A percentile compares a stretch with the other conserved stretches of the same genome.
These are phyloP conservation scores for Termitomyces sp. DNA, from an alignment of 1,284 basidiomycete genomes.

Conservation along the genomic window DNA sequence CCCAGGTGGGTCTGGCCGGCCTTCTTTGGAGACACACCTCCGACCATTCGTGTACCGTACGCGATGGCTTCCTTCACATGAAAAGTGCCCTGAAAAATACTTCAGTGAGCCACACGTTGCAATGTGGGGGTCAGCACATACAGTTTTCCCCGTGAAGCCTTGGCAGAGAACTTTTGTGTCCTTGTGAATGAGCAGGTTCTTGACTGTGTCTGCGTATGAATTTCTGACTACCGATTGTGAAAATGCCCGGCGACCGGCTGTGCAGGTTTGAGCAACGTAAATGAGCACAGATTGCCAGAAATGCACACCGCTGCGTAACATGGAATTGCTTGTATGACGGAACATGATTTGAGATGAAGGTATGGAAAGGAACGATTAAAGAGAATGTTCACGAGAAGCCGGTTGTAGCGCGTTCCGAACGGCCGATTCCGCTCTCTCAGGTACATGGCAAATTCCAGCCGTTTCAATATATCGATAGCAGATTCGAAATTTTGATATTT, in stretches of 20 bases:
- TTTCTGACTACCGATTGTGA: slow-evolving; percentile 67
- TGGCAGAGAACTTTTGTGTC: slow-evolving; percentile 94
- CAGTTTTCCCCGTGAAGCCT: slow-evolving; percentile 97
- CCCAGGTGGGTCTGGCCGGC: slow-evolving; percentile 95
- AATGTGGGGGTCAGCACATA: slow-evolving; percentile 31
- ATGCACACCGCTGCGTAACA: slow-evolving; percentile 46
- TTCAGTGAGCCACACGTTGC: background rate
- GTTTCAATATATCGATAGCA: no score
- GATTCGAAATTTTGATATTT: no score
- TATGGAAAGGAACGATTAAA: slow-evolving; percentile 13
- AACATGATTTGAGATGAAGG: slow-evolving; percentile 38
- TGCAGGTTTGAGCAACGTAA: background rate
- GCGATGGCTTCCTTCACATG: slow-evolving; percentile 92
- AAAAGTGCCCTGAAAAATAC: slow-evolving; percentile 79
- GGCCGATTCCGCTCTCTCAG: slow-evolving; percentile 13
- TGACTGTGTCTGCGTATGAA: slow-evolving; percentile 86
- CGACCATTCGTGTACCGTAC: slow-evolving; percentile 96
- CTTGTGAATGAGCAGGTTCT: slow-evolving; percentile 90
- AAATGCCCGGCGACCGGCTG: slow-evolving; percentile 73
- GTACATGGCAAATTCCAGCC: background rate
- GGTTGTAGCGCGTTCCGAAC: slow-evolving; percentile 8
- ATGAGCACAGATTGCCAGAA: background rate
- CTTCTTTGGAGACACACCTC: slow-evolving; percentile 97
- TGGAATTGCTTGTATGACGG: slow-evolving; percentile 52
- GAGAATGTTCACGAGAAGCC: slow-evolving; percentile 1